Percentiles rank a stretch among this genome's conserved stretches.
These are phyloP conservation scores for Fusarium keratoplasticum DNA, from an alignment of 2,329 filamentous ascomycete genomes.

Conservation along the genomic window DNA sequence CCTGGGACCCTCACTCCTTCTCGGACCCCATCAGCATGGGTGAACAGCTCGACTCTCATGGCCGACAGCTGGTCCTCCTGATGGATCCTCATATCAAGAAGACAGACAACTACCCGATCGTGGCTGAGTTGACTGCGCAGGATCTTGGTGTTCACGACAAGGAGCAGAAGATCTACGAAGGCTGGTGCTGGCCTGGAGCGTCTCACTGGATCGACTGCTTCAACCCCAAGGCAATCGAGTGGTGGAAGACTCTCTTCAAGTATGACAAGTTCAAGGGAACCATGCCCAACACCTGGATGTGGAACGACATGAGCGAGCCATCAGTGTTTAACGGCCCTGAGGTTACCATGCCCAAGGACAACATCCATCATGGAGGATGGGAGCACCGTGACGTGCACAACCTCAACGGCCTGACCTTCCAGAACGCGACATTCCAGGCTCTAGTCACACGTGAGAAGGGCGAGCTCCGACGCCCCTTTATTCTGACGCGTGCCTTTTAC, in stretches of 20 bases:
- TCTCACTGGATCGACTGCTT: slow-evolving; percentile 98
- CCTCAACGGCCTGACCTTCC: slow-evolving; percentile 92
- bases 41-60: slow-evolving; percentile 84
- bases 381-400: slow-evolving; percentile 98
- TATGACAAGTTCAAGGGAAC: slow-evolving; percentile 91
- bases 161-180: slow-evolving; percentile 88
- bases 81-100: slow-evolving; percentile 99
- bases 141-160: slow-evolving; percentile 90
- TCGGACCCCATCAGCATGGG: slow-evolving; percentile 88
- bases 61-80: slow-evolving; percentile 91
- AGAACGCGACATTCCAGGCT: slow-evolving; percentile 92
- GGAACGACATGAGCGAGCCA: slow-evolving; percentile 99
- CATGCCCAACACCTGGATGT: slow-evolving; percentile 88
- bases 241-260: slow-evolving; percentile 92
- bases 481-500: slow-evolving; percentile 93
- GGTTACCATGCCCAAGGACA: slow-evolving; percentile 99
- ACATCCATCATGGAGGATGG: slow-evolving; percentile 90
- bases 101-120: slow-evolving; percentile 78
- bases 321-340: slow-evolving; percentile 99
- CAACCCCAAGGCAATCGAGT: slow-evolving; percentile 88
- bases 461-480: slow-evolving; percentile 86
- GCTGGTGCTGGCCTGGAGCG: slow-evolving; percentile 98
- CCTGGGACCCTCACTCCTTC: slow-evolving; percentile 93
- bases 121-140: slow-evolving; percentile 85
- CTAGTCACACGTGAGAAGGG: slow-evolving; percentile 87